A percentile compares a stretch with the other conserved stretches of the same genome.
These are phyloP conservation scores for Aspergillus candidus DNA, from an alignment of 2,329 filamentous ascomycete species.

Conservation along the genomic window DNA sequence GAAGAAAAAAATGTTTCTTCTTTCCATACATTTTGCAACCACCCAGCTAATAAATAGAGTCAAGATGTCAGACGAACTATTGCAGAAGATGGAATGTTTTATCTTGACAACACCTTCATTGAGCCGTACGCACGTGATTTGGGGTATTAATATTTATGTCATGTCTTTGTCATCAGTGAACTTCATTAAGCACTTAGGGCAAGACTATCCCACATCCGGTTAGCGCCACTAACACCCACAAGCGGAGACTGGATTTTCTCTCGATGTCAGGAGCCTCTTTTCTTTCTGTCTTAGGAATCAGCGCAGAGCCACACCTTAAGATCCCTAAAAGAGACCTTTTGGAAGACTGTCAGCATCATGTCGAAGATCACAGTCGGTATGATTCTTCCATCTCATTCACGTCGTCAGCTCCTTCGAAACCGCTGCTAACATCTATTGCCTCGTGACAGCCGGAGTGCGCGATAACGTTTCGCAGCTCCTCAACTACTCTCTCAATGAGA, in stretches of 20 bases:
- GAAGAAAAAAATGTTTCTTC: no score
- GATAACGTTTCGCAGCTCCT: conserved; percentile 88
- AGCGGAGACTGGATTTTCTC: conserved; percentile 34
- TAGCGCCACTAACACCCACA: conserved; percentile 32
- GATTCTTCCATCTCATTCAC: conserved; percentile 16
- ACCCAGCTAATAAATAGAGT: no score
- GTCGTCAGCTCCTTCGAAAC: no score
- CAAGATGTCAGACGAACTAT: no score
- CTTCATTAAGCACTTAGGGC: conserved; percentile 16
- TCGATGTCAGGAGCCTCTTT: conserved; percentile 12
- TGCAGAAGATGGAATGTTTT: no score
- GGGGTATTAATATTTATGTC: neutral
- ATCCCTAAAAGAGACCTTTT: conserved; percentile 58
- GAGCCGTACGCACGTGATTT: no score
- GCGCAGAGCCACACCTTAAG: conserved; percentile 67
- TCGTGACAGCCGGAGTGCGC: conserved; percentile 73
- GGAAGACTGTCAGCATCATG: conserved; percentile 70
- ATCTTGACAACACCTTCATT: no score
- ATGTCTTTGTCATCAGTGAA: neutral
- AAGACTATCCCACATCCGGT: conserved; percentile 13
- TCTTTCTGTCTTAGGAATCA: conserved; percentile 25
- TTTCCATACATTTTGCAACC: no score
- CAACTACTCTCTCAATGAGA: conserved; percentile 89
- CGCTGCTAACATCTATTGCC: neutral
- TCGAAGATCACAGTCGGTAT: conserved; percentile 55